Evolutionary conservation across 169 alveolate species (phyloP).

Genomic region (Plasmodium vivax): DNA sequence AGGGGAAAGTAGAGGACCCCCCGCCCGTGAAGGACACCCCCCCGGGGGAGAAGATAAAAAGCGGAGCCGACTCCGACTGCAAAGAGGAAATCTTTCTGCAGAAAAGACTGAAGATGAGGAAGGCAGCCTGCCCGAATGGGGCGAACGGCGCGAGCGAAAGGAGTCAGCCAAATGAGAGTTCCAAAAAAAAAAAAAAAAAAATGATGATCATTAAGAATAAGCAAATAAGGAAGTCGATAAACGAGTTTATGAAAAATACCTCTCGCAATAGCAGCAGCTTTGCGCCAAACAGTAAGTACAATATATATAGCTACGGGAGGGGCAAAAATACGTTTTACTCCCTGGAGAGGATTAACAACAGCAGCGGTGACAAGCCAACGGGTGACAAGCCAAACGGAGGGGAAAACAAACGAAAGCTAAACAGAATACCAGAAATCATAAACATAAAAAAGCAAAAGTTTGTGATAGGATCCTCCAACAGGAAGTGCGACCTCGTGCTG

Average conservation of each 20-base stretch:
- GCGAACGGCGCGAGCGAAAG: not conserved
- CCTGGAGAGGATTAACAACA: slow-evolving; percentile 39
- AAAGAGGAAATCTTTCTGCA: not conserved
- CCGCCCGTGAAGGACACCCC: not conserved
- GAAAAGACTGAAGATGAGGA: slow-evolving; percentile 1
- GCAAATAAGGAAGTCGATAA: slow-evolving; percentile 29
- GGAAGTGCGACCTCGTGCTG: slow-evolving; percentile 57
- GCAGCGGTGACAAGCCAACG: slow-evolving; percentile 9
- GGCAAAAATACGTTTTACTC: slow-evolving; percentile 32
- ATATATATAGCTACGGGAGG: slow-evolving; percentile 40
- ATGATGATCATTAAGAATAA: slow-evolving; percentile 15
- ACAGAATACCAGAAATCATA: slow-evolving; percentile 35
- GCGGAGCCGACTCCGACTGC: not conserved
- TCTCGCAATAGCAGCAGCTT: slow-evolving; percentile 13
- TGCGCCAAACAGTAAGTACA: slow-evolving; percentile 27
- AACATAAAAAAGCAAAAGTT: slow-evolving; percentile 59
- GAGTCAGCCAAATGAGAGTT: not conserved
- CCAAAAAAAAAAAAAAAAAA: not conserved
- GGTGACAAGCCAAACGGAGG: not conserved
- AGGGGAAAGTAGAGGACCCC: too few species aligned
- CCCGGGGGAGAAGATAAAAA: not conserved
- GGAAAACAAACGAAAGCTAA: slow-evolving; percentile 39
- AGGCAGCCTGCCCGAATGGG: not conserved
- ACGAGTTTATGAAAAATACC: slow-evolving; percentile 46
- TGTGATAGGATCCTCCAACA: slow-evolving; percentile 55